Evolutionary conservation across 2,329 filamentous ascomycete species (phyloP), one percentile per base, ranked within the genome.

Genomic region (Aspergillus chevalieri): DNA sequence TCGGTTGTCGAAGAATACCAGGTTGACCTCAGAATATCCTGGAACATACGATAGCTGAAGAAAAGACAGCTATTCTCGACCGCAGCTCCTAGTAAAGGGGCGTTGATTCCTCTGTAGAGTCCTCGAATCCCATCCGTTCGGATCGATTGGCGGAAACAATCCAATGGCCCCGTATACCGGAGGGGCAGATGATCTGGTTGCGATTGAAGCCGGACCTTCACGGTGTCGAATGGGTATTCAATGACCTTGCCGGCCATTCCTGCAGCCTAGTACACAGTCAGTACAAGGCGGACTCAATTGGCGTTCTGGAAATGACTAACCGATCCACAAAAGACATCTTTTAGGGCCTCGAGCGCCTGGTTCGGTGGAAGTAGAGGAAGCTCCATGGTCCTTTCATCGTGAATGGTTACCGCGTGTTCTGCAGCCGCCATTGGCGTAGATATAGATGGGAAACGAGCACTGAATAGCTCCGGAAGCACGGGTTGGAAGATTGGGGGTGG

Each of bases 141-240:
- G 57, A 95, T 77, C 7, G 89, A 90, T 74, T 97, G 87, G 61
- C 83, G 81, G 72, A 98, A 95, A 73, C 93, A 97, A 73, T 98
- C 93, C 55, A 96, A 63, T 0, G 93, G 92, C 0, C 93, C 93
- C 5, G 75, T 83, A 70, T 96, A 97, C 52, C 81, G 84, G 17
- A 91, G 80, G 14, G 89, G 90, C 2, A 89, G 77, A 61, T 86
- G 82, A 68, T 92, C 86, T 30, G 90, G 88, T 69, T 97, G 92
- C n/a, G 92, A 93, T 69, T 98, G 93, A 9, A 98, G 81, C 38
- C 93, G 87, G 52, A 98, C 93, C 74, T 98, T 98, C 69, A 98
- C 85, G 0, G 93, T 98, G 72, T 98, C 93, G 72, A 98, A 98
- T 21, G 93, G 93, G 68, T 96, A 98, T 69, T 98, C 93, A 65